Evolutionary conservation across 2,329 filamentous ascomycete species (phyloP).

Genomic region (Berkeleyomyces basicola): DNA sequence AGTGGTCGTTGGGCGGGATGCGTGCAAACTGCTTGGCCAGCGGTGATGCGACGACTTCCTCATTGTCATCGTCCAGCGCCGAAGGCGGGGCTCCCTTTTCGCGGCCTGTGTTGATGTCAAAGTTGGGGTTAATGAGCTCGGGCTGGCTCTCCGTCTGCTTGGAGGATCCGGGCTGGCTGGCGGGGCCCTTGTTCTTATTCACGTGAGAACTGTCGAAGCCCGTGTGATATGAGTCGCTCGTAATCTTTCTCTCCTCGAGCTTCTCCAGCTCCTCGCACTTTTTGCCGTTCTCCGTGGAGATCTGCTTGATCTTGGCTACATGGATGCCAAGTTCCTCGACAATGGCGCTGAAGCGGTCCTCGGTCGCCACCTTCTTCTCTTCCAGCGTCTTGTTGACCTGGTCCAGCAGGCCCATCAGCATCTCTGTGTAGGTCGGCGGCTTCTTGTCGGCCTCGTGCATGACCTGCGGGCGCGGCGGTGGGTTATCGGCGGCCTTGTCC

Average conservation of each 20-base stretch:
- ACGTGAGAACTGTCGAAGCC: conserved; percentile 84
- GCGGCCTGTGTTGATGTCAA: conserved; percentile 17
- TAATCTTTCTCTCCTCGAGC: conserved; percentile 79
- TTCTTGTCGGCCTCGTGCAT: conserved; percentile 59
- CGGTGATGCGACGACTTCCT: conserved; percentile 57
- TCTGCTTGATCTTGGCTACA: conserved; percentile 54
- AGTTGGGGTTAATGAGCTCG: conserved; percentile 40
- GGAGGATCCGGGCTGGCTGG: conserved; percentile 32
- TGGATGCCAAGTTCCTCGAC: conserved; percentile 63
- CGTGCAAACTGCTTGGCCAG: conserved; percentile 67
- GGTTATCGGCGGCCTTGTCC: conserved; percentile 56
- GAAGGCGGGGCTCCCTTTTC: conserved; percentile 11
- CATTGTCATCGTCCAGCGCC: conserved; percentile 43
- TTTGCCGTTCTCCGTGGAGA: conserved; percentile 57
- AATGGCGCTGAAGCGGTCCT: conserved; percentile 57
- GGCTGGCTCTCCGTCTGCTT: conserved; percentile 5
- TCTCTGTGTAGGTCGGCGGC: conserved; percentile 78
- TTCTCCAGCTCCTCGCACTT: conserved; percentile 72
- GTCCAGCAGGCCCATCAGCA: conserved; percentile 94
- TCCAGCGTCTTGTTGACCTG: conserved; percentile 77
- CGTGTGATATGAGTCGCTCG: conserved; percentile 72
- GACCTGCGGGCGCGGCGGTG: conserved; percentile 58
- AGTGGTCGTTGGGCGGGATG: conserved; percentile 62
- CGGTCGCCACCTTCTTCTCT: conserved; percentile 48
- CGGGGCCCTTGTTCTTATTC: conserved; percentile 37